phyloP scores from a whole-genome alignment of 495 filamentous ascomycete species.

The Melanomma pulvis-pyrius region DNA sequence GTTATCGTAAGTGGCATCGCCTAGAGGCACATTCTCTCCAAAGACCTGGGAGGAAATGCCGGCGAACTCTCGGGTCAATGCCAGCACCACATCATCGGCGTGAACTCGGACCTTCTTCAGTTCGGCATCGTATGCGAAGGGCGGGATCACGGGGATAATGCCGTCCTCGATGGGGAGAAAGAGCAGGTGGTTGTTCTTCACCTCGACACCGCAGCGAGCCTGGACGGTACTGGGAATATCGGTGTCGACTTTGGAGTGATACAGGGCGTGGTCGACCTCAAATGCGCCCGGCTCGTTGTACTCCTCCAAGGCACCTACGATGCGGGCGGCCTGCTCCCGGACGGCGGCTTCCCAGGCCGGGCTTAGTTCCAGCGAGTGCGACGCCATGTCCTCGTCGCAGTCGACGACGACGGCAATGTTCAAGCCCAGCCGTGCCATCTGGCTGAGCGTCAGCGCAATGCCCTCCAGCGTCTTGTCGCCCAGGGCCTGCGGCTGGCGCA shows the following conservation, averaged over 20 bases:
- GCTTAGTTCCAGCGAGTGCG: constrained; percentile 14
- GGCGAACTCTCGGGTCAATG: constrained; percentile 72
- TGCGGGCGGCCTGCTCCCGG: constrained; percentile 69
- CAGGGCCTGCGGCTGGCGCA: constrained; percentile 70
- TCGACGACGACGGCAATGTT: constrained; percentile 82
- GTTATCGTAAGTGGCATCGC: background rate
- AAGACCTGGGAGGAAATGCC: constrained; percentile 45
- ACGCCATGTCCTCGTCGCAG: constrained; percentile 49
- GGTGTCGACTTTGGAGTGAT: constrained; percentile 43
- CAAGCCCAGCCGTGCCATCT: constrained; percentile 79
- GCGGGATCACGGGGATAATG: constrained; percentile 68
- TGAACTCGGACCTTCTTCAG: constrained; percentile 56
- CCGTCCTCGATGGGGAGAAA: constrained; percentile 71
- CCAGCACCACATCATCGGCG: constrained; percentile 69
- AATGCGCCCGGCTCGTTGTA: constrained; percentile 67
- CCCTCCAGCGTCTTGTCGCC: constrained; percentile 69
- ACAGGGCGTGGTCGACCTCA: constrained; percentile 67
- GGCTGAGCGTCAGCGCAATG: constrained; percentile 78
- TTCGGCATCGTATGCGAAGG: constrained; percentile 70
- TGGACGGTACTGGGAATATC: constrained; percentile 38
- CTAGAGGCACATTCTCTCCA: constrained; percentile 5
- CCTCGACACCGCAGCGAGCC: constrained; percentile 43
- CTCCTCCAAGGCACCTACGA: constrained; percentile 71
- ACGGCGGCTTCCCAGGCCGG: constrained; percentile 50
- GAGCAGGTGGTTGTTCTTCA: constrained; percentile 63